These are phyloP conservation scores for Fusarium sp. DNA, from an alignment of 2,329 filamentous ascomycete genomes.

Conservation along the genomic window DNA sequence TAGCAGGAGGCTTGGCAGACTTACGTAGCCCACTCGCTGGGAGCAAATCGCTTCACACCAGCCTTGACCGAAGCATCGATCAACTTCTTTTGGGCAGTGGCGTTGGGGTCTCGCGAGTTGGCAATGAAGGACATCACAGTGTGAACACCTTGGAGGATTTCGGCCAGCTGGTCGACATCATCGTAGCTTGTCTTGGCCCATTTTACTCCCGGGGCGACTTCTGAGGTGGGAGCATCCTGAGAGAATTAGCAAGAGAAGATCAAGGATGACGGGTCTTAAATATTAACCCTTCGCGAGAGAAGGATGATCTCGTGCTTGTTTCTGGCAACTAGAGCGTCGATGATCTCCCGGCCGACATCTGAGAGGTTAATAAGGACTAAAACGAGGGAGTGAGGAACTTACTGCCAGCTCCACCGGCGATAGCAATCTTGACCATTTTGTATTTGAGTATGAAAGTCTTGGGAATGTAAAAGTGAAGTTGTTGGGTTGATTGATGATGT, in stretches of 20 bases:
- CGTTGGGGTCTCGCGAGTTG: conserved; percentile 45
- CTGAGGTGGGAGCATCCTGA: conserved; percentile 18
- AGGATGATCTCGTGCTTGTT: conserved; percentile 65
- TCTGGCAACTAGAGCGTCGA: conserved; percentile 61
- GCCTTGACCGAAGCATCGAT: conserved; percentile 69
- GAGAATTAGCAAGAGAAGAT: not conserved
- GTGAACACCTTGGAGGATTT: conserved; percentile 59
- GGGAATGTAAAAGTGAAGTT: not conserved
- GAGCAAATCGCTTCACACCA: conserved; percentile 70
- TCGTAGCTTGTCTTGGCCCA: conserved; percentile 50
- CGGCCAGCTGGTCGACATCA: conserved; percentile 45
- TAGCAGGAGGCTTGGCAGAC: accelerated
- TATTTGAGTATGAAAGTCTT: not conserved
- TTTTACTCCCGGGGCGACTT: conserved; percentile 12
- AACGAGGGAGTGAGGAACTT: not conserved
- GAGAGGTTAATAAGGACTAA: not conserved
- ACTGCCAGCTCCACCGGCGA: conserved; percentile 40
- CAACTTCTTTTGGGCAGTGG: conserved; percentile 55
- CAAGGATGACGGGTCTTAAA: accelerated
- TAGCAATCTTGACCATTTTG: conserved; percentile 42
- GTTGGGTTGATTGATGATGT: not conserved
- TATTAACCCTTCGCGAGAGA: conserved; percentile 59
- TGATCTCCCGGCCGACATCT: conserved; percentile 66
- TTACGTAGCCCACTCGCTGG: conserved; percentile 67
- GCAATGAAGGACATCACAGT: conserved; percentile 66